Evolutionary conservation across 306 rosid species (phyloP).

Genomic region (Biancaea sappan): DNA sequence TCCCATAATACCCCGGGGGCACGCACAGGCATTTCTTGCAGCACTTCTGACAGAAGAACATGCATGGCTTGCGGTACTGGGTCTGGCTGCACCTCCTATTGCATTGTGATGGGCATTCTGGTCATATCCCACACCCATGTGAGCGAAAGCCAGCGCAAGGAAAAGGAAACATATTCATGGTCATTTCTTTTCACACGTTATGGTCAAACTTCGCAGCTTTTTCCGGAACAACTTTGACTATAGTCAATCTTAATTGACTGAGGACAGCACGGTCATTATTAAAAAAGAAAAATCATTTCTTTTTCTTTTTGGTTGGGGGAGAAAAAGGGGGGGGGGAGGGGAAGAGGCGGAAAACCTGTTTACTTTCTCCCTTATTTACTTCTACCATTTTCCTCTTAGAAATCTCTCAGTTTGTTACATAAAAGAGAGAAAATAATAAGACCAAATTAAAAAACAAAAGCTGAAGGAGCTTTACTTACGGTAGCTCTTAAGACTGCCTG

Average conservation of each 20-base stretch:
- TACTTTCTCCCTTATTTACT: too few relatives aligned
- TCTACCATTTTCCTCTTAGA: neutral
- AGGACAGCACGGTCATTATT: neutral
- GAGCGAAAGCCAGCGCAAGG: neutral
- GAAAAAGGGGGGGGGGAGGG: too few relatives aligned
- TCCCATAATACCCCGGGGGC: conserved; percentile 91
- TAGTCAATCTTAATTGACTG: neutral
- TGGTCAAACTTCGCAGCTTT: conserved; percentile 33
- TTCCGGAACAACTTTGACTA: conserved; percentile 24
- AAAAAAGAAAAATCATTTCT: too few relatives aligned
- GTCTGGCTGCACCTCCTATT: conserved; percentile 69
- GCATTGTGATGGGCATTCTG: conserved; percentile 87
- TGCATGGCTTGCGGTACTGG: conserved; percentile 85
- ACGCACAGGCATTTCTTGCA: conserved; percentile 83
- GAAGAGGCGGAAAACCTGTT: too few relatives aligned
- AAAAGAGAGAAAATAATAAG: neutral
- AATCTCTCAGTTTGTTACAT: conserved; percentile 1
- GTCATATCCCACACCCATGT: conserved; percentile 24
- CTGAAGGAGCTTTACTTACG: conserved; percentile 59
- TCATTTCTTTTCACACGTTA: neutral
- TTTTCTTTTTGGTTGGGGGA: too few relatives aligned
- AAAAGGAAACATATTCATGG: neutral
- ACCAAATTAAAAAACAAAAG: neutral
- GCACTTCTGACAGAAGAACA: conserved; percentile 89
- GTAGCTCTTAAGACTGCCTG: conserved; percentile 70